Percentiles rank a stretch among this genome's conserved stretches.
Conservation (phyloP, 192 early-diverging fungal species). For the Geranomyces michiganensis region DNA sequence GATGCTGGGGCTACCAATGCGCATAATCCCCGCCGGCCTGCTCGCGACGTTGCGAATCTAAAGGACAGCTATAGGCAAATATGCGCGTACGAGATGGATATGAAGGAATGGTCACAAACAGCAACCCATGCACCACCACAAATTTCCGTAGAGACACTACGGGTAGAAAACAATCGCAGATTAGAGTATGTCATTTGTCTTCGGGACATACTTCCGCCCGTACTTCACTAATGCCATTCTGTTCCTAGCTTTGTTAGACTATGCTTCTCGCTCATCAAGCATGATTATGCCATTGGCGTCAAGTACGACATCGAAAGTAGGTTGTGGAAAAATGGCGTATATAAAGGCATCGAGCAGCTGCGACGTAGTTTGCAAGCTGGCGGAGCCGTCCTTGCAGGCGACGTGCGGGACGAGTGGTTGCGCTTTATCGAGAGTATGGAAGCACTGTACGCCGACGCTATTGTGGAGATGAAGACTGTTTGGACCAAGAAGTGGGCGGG, state of each 20-base stretch:
- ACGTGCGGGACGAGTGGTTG: slow-evolving; percentile 25
- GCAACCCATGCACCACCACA: background rate
- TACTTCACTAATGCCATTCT: background rate
- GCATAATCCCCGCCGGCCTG: background rate
- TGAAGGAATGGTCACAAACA: background rate
- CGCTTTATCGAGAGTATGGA: slow-evolving; percentile 27
- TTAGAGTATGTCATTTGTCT: background rate
- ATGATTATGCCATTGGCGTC: slow-evolving; percentile 19
- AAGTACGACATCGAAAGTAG: slow-evolving; percentile 43
- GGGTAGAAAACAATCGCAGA: background rate
- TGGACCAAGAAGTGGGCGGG: slow-evolving; percentile 15
- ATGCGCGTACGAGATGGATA: background rate
- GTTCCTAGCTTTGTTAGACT: slow-evolving; percentile 6
- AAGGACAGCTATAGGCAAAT: slow-evolving; percentile 1
- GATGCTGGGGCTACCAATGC: background rate
- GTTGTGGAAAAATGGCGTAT: slow-evolving; percentile 41
- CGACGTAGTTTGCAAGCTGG: background rate
- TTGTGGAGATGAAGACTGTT: slow-evolving; percentile 1
- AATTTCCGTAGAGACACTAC: background rate
- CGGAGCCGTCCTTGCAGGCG: background rate
- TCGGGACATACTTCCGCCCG: background rate
- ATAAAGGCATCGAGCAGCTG: slow-evolving; percentile 21
- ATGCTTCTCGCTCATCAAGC: slow-evolving; percentile 16
- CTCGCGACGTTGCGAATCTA: background rate
- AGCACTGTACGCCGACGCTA: slow-evolving; percentile 21